These are phyloP conservation scores for Gossypium schwendimanii DNA, from an alignment of 441 rosid genomes.

Conservation along the genomic window DNA sequence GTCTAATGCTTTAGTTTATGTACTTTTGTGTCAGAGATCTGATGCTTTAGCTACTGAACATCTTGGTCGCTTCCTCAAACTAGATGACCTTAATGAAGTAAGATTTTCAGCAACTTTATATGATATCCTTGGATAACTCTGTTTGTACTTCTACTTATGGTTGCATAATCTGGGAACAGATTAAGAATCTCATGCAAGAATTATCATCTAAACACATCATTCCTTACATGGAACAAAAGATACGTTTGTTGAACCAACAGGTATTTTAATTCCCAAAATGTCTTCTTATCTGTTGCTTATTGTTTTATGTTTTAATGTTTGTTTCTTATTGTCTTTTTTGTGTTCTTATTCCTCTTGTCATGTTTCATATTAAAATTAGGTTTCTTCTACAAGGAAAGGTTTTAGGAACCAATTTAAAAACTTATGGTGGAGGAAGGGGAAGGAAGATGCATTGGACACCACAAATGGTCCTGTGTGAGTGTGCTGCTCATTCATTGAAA, in stretches of 20 bases:
- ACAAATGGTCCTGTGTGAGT: constrained; percentile 64
- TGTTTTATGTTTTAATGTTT: constrained; percentile 7
- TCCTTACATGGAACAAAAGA: constrained; percentile 97
- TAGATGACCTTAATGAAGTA: constrained; percentile 75
- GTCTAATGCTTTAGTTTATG: constrained; percentile 20
- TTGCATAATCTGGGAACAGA: constrained; percentile 41
- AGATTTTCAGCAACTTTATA: constrained; percentile 7
- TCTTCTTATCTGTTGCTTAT: constrained; percentile 1
- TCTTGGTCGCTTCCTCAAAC: constrained; percentile 69
- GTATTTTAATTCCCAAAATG: constrained; percentile 27
- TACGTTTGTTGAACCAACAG: constrained; percentile 88
- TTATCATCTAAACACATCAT: constrained; percentile 80
- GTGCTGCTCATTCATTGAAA: constrained; percentile 10
- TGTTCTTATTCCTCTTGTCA: constrained; percentile 20
- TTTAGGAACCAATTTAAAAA: constrained; percentile 88
- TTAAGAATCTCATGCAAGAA: constrained; percentile 83
- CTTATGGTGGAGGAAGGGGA: constrained; percentile 99
- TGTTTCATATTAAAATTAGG: constrained; percentile 34
- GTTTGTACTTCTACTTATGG: constrained; percentile 21
- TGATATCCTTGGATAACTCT: constrained; percentile 7
- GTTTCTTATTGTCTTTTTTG: constrained; percentile 6
- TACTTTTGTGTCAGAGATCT: constrained; percentile 50
- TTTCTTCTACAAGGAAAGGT: constrained; percentile 92
- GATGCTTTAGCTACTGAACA: constrained; percentile 39
- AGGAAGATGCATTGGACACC: constrained; percentile 67